A percentile compares a stretch with the other conserved stretches of the same genome.
These are phyloP conservation scores for Blumeriella jaapii DNA, from an alignment of 2,329 filamentous ascomycete species.

Conservation along the genomic window DNA sequence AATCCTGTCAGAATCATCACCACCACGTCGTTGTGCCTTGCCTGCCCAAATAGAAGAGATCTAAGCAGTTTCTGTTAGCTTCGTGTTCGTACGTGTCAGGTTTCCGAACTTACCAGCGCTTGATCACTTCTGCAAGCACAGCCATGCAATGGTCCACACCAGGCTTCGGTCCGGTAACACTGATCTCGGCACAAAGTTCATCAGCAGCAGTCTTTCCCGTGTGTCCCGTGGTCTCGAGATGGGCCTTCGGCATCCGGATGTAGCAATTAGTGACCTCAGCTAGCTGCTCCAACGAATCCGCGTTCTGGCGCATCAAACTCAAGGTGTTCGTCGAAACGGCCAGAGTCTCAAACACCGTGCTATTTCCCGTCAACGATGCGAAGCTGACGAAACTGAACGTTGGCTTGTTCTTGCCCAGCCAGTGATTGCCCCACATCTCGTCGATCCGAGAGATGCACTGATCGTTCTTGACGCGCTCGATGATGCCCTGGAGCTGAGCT, in stretches of 20 bases:
- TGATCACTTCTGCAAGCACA: background rate
- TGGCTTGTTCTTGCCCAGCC: slow-evolving; percentile 1
- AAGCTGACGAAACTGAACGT: slow-evolving; percentile 1
- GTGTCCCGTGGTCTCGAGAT: background rate
- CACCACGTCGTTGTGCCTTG: no score
- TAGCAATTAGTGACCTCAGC: background rate
- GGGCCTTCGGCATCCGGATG: background rate
- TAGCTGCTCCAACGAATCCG: background rate
- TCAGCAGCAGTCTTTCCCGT: background rate
- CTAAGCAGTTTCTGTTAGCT: no score
- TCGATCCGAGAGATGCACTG: no score
- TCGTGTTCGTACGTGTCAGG: no score
- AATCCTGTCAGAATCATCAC: no score
- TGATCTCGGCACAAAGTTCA: background rate
- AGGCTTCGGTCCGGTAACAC: no score
- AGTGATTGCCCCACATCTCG: no score
- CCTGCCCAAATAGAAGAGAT: no score
- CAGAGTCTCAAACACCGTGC: background rate
- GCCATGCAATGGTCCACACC: no score
- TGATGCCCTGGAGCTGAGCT: no score
- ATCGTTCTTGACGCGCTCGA: no score
- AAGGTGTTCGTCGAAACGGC: background rate
- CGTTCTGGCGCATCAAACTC: no score
- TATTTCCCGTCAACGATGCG: background rate
- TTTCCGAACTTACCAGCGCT: background rate